A percentile compares a stretch with the other conserved stretches of the same genome.
These are phyloP conservation scores for Leccinum boreale DNA, from an alignment of 768 basidiomycete species.

Conservation along the genomic window DNA sequence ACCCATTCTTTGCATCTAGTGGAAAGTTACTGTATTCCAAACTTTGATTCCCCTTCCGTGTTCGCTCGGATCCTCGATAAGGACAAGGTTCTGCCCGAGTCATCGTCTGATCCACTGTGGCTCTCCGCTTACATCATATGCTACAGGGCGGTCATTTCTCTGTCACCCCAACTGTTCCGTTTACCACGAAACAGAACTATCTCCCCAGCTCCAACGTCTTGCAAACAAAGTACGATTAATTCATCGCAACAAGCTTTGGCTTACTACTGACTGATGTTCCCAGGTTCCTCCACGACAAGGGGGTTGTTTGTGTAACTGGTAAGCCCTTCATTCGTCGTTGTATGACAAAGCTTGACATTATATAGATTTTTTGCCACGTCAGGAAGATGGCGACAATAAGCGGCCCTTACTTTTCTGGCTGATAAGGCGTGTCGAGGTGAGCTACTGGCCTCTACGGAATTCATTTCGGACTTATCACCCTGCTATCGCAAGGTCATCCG, in stretches of 20 bases:
- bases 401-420: conserved; percentile 82
- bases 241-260: background rate
- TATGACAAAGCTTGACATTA: conserved; percentile 4
- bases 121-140: conserved; percentile 1
- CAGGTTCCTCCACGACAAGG: conserved; percentile 80
- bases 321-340: conserved; percentile 1
- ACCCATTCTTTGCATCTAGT: conserved; percentile 41
- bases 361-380: conserved; percentile 79
- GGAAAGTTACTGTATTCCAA: conserved; percentile 88
- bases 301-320: conserved; percentile 84
- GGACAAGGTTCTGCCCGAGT: conserved; percentile 47
- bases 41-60: conserved; percentile 92
- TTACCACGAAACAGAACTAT: conserved; percentile 79
- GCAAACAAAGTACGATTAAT: conserved; percentile 62
- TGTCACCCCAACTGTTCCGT: conserved; percentile 68
- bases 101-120: background rate
- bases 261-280: background rate
- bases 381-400: conserved; percentile 33
- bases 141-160: conserved; percentile 85
- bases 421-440: conserved; percentile 72
- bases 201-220: conserved; percentile 80
- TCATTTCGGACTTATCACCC: background rate
- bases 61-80: conserved; percentile 90
- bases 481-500: conserved; percentile 61
- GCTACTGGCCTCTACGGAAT: background rate